Evolutionary conservation across 2,329 filamentous ascomycete genomes (phyloP), one percentile per base, ranked within the genome.

Genomic region (Parasarocladium wereldwijsianum): DNA sequence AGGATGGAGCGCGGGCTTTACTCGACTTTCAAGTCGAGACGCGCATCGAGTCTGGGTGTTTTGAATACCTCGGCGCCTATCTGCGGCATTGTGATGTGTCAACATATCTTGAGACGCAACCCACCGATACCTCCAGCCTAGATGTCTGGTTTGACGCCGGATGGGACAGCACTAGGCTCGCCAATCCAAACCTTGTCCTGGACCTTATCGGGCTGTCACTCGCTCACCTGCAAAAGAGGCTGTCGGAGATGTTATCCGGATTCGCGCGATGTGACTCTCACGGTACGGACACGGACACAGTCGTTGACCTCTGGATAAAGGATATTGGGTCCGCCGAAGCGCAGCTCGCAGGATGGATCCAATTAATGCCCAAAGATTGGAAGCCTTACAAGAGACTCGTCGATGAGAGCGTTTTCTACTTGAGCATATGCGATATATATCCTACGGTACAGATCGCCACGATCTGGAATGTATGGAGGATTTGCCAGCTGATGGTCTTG

Each of bases 391-490:
- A 17, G 28, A 35, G 29, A 30, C 26, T 14, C 26, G 25, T 31
- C 26, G 23, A 32, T 20, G 24, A 25, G 24, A 28, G n/a, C 20
- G 21, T 33, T 15, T 26, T 28, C 9, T 37, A 35, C 30, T 25
- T 31, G 8, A 25, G 34, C 17, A 18, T 30, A 26, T 39, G 33
- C 32, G 35, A 39, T 34, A 32, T 39, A 26, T 39, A 38, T 27
- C 35, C 35, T 10, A 36, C 32, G 19, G 33, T 36, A 27, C 37
- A 39, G 32, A 39, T 39, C 28, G 37, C 37, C 21, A 38, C 31
- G 19, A 36, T 38, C 26, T 39, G 37, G 37, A 39, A 39, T 31
- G 32, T 36, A 25, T 39, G 37, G 37, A 34, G 37, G 16, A 23
- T 34, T 20, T 38, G 26, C 31, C 37, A 31, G 25, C 30, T 38